Evolutionary conservation across 2,329 filamentous ascomycete species (phyloP), one percentile per base, ranked within the genome.

Genomic region (Pyricularia grisea): DNA sequence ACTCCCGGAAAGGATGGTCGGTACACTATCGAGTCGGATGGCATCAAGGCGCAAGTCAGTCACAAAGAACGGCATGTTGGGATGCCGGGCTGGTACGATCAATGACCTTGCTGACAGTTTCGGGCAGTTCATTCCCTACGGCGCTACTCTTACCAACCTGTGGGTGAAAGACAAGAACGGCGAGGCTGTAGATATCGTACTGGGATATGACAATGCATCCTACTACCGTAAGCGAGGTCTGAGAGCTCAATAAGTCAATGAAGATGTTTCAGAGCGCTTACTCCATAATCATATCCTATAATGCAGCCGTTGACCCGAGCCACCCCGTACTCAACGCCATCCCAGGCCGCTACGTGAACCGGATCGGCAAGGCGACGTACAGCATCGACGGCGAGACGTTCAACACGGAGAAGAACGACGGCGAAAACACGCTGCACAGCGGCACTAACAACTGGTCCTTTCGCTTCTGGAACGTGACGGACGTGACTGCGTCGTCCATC

Each of bases 261-360:
- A 31, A 23, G 28, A n/a, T 7, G 23, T 36, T 50, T 42, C 9
- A 7, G 25, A 7, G n/a, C 12, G n/a, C 65, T 67, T 17, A 67
- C 36, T 9, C 14, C 11, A 25, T n/a, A n/a, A 33, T 20, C 14
- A 10, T 20, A 66, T 30, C 0, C 36, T 14, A 12, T 12, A 63
- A 66, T 10, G n/a, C 69, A 82, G 80, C 81, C 69, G 73, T 76
- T 72, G 81, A 83, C 72, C 78, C 80, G 23, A 78, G 81, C 60
- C 87, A 89, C 75, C 87, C 83, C 63, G 86, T 88, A 74, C 85
- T 87, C 77, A 88, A 87, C 75, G 80, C 86, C 76, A 84, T 90
- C 33, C 87, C 87, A 6, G 87, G 86, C 10, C 85, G 87, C 60
- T 89, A 90, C 75, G 87, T 87, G 68, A 89, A 89, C 75, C 84